Base-by-base conservation (phyloP, 345 rosid species). In the Bretschneidera sinensis region DNA sequence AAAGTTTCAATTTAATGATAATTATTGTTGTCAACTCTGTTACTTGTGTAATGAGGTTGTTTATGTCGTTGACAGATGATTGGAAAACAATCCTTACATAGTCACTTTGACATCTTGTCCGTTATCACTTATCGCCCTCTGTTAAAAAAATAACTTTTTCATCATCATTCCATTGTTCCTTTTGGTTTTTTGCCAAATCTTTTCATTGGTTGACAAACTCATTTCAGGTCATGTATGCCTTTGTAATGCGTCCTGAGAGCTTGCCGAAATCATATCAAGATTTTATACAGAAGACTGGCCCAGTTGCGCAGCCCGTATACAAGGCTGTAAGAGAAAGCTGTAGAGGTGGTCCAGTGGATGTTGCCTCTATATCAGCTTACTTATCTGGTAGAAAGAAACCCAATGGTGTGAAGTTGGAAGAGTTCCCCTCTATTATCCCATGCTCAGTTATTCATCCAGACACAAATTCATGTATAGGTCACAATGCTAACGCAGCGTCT, bases 201-300 rank as follows among this genome's bases (percentile, higher is more conserved):
- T 20, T 43, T 54, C 33, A 62, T 48, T 2, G 33, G 3, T 28
- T 28, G 33, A 14, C 21, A 21, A 21, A 51, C 24, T 51, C 13
- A 51, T 51, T 67, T 64, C 76, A 90, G 99, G 87, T 91, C 48
- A 90, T 90, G 97, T 90, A 90, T 71, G 60, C 87, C 65, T 90
- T 90, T 74, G 83, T 87, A 57, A 87, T 90, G 97, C 97, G 87
- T 48, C 97, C 99, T 9, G 99, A 86, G 79, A 95, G 92, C 80
- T 82, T 95, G 83, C 99, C 97, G 33, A 85, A 86, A 78, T 75
- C 97, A 66, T 95, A 95, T 78, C 87, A 75, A 70, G 92, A 91
- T 68, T 95, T 91, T 53, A 95, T 95, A 71, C 97, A 91, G 77
- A 91, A 91, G 75, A 95, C 99, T 21, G 97, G 99, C 54, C 99